Base-by-base conservation (phyloP, 306 rosid species). In the Neltuma alba region DNA sequence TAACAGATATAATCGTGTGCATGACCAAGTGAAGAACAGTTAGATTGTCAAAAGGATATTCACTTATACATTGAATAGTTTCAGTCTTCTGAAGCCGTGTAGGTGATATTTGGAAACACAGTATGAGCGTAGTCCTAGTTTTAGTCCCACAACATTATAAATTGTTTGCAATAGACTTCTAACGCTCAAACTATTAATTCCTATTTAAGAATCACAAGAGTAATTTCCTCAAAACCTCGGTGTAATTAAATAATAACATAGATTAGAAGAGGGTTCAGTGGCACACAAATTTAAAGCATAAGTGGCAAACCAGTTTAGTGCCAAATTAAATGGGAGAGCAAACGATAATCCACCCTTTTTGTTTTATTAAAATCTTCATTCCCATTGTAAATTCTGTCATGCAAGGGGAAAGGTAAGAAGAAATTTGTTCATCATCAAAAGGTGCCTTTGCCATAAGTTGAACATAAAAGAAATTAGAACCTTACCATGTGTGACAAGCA, bases 401-500 rank as follows among this genome's bases (percentile, higher is more conserved):
- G 44, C 28, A 77, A 61, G 58, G 66, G 38, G 40, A 75, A 36
- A 20, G 15, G 50, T 34, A 71, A 30, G 55, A 58, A 16, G 42
- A 45, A 14, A 25, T 69, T 23, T 62, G 36, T 61, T 52, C 33
- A 69, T 9, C 20, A 41, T 41, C 30, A 50, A 78, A 78, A 41
- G 63, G 28, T 52, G 33, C 4, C 25, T 28, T 83, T 21, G 40
- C 33, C 55, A 45, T 33, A 12, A 57, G 54, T 47, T 20, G 10
- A 14, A 34, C 10, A 52, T 16, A 36, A 15, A 57, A 37, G 38
- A 74, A 81, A 34, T 31, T 7, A 20, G 34, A 48, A 21, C 21
- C 14, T 54, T 88, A 93, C 99, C 98, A 33, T 93, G 99, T n/a
- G 98, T 93, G 77, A 93, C 94, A 63, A 93, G 93, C 70, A 95